Evolutionary conservation across 352 stramenopile species (phyloP), one percentile per base, ranked within the genome.

Genomic region (Globisporangium ultimum): DNA sequence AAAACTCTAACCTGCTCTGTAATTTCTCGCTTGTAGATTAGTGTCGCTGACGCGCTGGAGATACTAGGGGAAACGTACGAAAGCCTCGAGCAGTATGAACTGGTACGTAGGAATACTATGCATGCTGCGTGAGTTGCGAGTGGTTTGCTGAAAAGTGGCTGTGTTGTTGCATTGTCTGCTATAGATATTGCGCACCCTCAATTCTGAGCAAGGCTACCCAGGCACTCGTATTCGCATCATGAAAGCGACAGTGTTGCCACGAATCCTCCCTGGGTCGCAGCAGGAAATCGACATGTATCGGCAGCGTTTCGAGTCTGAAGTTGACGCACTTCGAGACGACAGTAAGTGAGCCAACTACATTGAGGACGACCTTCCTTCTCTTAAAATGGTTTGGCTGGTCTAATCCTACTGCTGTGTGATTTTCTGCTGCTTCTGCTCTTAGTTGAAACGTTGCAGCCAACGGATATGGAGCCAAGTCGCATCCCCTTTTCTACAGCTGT

Each of bases 211-310:
- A 18, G 60, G 63, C 21, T 46, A 68, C 11, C 72, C 61, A 47
- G 61, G 59, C 18, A 79, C 74, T 20, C 68, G 72, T 42, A 69
- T 78, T 13, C 77, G 71, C 60, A 61, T 90, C 11, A 86, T 88
- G 79, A 76, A 71, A 58, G 73, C 77, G 7, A 89, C 77, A 0
- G 80, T 91, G 14, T 49, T 91, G 17, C 84, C 80, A 41, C 74
- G 78, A 20, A 77, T 91, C 36, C 65, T 93, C 2, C 84, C 83
- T 2, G 65, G 58, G 20, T 76, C 64, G 3, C 70, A 89, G 51
- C 62, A 71, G 20, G 61, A 80, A 15, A 86, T 91, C 22, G 73
- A 88, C 43, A 28, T 34, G 3, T 69, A 72, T 21, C 76, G 80
- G 12, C 40, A 64, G n/a, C 70, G 66, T 3, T 79, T 90, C 48